Evolutionary conservation across 345 rosid species (phyloP).

Genomic region (Melastoma malabathricum): DNA sequence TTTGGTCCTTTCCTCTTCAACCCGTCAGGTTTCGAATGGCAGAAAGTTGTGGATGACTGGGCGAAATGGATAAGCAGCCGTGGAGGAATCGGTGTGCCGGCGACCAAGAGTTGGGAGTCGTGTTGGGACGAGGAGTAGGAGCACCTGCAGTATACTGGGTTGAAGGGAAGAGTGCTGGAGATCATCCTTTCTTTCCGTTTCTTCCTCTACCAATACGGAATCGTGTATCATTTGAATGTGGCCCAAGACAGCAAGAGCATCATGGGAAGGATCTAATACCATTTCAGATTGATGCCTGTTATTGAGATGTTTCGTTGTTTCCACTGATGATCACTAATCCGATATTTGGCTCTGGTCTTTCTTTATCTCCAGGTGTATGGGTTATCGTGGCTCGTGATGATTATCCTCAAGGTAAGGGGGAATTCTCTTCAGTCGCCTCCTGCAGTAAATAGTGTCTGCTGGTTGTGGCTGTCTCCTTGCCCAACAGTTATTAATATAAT

Average conservation of each 20-base stretch:
- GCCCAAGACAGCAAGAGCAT: slow-evolving; percentile 47
- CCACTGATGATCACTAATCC: too few species aligned
- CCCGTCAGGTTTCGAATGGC: slow-evolving; percentile 98
- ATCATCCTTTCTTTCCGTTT: slow-evolving; percentile 63
- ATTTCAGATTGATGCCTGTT: not conserved
- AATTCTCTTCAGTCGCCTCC: too few species aligned
- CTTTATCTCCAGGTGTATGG: slow-evolving; percentile 45
- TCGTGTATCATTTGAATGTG: slow-evolving; percentile 66
- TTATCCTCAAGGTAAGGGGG: slow-evolving; percentile 58
- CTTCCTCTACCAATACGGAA: slow-evolving; percentile 77
- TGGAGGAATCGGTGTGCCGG: slow-evolving; percentile 95
- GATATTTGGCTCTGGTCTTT: too few species aligned
- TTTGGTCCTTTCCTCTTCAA: slow-evolving; percentile 87
- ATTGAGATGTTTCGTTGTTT: too few species aligned
- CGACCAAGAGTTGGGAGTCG: slow-evolving; percentile 93
- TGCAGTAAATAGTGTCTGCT: too few species aligned
- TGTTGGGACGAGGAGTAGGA: slow-evolving; percentile 99
- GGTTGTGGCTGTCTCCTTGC: too few species aligned
- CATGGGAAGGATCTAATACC: slow-evolving; percentile 27
- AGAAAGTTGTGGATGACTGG: slow-evolving; percentile 94
- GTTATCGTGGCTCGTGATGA: slow-evolving; percentile 82
- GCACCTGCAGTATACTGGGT: slow-evolving; percentile 66
- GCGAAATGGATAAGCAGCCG: slow-evolving; percentile 87
- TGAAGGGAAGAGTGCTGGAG: slow-evolving; percentile 62
- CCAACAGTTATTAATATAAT: too few species aligned